Evolutionary conservation across 2,329 filamentous ascomycete genomes (phyloP).

Genomic region (Aspergillus transmontanensis): DNA sequence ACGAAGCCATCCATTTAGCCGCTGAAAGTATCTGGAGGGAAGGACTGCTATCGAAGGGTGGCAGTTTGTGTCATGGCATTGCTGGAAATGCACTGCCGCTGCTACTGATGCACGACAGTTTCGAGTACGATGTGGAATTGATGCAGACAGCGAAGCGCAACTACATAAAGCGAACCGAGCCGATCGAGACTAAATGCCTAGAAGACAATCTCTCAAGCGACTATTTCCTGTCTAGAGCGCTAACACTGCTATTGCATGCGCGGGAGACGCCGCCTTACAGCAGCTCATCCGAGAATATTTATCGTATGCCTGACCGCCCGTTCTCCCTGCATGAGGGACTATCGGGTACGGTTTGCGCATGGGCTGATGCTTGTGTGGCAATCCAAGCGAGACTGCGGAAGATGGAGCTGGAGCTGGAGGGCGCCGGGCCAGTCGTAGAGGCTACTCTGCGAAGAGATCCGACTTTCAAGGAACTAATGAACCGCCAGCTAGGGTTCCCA

Average conservation of each 20-base stretch:
- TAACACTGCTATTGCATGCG: slow-evolving; percentile 41
- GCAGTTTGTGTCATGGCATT: slow-evolving; percentile 45
- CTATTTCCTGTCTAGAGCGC: slow-evolving; percentile 41
- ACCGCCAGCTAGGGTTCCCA: slow-evolving; percentile 32
- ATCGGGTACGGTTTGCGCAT: slow-evolving; percentile 43
- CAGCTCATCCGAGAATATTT: slow-evolving; percentile 26
- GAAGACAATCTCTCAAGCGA: slow-evolving; percentile 31
- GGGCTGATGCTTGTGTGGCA: slow-evolving; percentile 43
- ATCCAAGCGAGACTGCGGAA: slow-evolving; percentile 38
- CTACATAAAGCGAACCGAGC: slow-evolving; percentile 22
- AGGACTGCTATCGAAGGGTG: slow-evolving; percentile 45
- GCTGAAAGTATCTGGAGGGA: slow-evolving; percentile 44
- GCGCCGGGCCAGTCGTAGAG: slow-evolving; percentile 6
- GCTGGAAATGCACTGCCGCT: slow-evolving; percentile 46
- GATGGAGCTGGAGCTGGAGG: slow-evolving; percentile 34
- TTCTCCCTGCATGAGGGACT: slow-evolving; percentile 45
- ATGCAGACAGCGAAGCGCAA: slow-evolving; percentile 25
- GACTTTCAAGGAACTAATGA: slow-evolving; percentile 24
- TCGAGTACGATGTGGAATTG: slow-evolving; percentile 32
- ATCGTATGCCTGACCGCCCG: slow-evolving; percentile 45
- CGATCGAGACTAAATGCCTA: slow-evolving; percentile 1
- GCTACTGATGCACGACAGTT: slow-evolving; percentile 39
- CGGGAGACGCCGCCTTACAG: slow-evolving; percentile 42
- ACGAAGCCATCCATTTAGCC: slow-evolving; percentile 35
- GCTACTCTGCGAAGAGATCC: slow-evolving; percentile 21